phyloP scores from a whole-genome alignment of 208 protist genomes.

The Naegleria gruberi region DNA sequence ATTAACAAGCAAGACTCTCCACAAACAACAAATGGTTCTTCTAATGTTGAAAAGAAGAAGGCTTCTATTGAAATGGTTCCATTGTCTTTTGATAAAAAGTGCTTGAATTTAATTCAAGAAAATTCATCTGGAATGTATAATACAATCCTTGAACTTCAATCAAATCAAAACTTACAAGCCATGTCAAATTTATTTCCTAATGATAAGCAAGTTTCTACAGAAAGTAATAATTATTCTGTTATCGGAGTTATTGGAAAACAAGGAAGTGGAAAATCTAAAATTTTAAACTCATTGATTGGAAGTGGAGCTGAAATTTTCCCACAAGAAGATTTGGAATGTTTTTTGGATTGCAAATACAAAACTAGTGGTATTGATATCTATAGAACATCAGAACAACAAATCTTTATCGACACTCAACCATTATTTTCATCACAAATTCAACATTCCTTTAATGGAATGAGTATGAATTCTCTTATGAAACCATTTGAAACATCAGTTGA shows the following conservation, averaged over 20 bases:
- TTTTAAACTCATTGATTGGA: neutral
- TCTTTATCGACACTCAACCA: neutral
- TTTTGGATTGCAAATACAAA: neutral
- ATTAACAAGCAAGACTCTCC: too few relatives aligned
- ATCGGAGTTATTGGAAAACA: neutral
- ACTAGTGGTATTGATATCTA: neutral
- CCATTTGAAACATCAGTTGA: neutral
- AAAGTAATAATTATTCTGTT: neutral
- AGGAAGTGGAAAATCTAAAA: neutral
- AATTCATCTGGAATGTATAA: neutral
- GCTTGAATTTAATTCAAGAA: neutral
- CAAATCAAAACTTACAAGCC: neutral
- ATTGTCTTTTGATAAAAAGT: neutral
- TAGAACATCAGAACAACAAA: neutral
- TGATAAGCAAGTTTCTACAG: neutral
- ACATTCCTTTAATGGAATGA: neutral
- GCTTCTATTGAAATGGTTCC: too few relatives aligned
- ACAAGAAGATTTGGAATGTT: neutral
- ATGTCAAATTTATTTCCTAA: neutral
- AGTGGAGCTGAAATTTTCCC: neutral
- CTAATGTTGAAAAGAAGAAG: too few relatives aligned
- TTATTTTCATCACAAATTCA: neutral
- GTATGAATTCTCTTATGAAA: neutral
- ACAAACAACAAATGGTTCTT: too few relatives aligned
- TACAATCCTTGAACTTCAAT: neutral